A percentile compares a stretch with the other conserved stretches of the same genome.
These are phyloP conservation scores for Echria macrotheca DNA, from an alignment of 495 filamentous ascomycete species.

Conservation along the genomic window DNA sequence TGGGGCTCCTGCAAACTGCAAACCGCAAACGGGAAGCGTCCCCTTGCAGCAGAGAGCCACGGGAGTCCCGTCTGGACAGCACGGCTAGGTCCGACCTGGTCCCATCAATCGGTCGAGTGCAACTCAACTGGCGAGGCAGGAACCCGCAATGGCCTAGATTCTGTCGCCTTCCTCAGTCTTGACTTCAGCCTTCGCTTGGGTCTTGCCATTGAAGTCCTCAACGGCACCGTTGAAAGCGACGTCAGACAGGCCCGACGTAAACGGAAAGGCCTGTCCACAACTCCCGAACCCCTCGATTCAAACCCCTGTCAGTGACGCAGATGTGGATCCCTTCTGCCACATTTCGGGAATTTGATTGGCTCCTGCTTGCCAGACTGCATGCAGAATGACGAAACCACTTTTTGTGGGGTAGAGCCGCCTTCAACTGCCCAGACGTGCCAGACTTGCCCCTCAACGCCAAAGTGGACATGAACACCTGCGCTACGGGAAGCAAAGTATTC, in stretches of 20 bases:
- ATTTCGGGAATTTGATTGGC: not conserved
- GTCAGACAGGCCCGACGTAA: not conserved
- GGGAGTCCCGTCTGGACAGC: too few species aligned
- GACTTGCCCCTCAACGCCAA: too few species aligned
- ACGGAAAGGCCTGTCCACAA: not conserved
- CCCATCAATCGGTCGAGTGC: too few species aligned
- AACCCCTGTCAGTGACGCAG: constrained; percentile 12
- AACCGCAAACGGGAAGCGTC: constrained; percentile 1
- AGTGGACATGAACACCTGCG: too few species aligned
- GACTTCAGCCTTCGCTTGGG: too few species aligned
- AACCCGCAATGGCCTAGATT: not conserved
- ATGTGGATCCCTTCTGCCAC: not conserved
- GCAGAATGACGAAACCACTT: constrained; percentile 15
- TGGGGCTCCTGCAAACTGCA: not conserved
- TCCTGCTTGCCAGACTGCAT: too few species aligned
- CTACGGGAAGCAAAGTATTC: too few species aligned
- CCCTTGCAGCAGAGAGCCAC: not conserved
- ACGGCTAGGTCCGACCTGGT: too few species aligned
- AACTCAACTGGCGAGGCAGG: not conserved
- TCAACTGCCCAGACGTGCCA: too few species aligned
- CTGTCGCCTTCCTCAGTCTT: not conserved
- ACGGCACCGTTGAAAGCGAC: not conserved
- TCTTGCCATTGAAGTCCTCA: not conserved
- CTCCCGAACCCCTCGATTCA: not conserved
- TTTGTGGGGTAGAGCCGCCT: constrained; percentile 1